These are phyloP conservation scores for Neolentinus lepideus DNA, from an alignment of 1,284 basidiomycete species.

Conservation along the genomic window DNA sequence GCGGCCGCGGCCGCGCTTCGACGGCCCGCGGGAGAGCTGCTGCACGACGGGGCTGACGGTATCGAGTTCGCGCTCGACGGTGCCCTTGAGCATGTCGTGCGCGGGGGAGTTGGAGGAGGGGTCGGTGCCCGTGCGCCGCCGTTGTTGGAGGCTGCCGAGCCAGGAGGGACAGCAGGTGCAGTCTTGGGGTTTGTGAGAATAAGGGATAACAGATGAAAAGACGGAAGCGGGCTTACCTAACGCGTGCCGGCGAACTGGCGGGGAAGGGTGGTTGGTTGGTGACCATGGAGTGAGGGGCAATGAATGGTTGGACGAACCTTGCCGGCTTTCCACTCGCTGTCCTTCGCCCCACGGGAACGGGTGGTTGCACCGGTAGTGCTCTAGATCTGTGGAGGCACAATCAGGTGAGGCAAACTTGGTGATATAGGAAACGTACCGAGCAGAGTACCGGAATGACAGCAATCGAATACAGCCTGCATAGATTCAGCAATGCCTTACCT, in stretches of 20 bases:
- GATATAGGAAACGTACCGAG: slow-evolving; percentile 12
- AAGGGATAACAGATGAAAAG: too few species aligned
- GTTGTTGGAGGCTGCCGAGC: too few species aligned
- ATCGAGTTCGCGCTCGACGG: background rate
- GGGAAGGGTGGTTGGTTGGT: too few species aligned
- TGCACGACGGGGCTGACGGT: background rate
- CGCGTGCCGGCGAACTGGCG: too few species aligned
- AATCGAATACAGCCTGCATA: slow-evolving; percentile 18
- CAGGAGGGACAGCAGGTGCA: too few species aligned
- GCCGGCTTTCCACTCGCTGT: background rate
- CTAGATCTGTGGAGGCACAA: slow-evolving; percentile 8
- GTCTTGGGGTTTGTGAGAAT: too few species aligned
- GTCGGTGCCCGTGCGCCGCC: too few species aligned
- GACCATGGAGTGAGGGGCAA: too few species aligned
- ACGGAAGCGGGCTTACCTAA: too few species aligned
- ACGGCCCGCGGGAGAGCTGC: background rate
- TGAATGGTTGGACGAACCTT: background rate
- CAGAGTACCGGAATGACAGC: slow-evolving; percentile 19
- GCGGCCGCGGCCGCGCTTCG: background rate
- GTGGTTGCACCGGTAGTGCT: background rate
- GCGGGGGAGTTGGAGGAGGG: too few species aligned
- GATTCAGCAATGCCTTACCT: background rate
- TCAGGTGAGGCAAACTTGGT: background rate
- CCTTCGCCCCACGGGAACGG: background rate
- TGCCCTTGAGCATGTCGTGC: too few species aligned